Base-by-base conservation (phyloP, 2,329 filamentous ascomycete genomes). In the Penicillium crustosum region DNA sequence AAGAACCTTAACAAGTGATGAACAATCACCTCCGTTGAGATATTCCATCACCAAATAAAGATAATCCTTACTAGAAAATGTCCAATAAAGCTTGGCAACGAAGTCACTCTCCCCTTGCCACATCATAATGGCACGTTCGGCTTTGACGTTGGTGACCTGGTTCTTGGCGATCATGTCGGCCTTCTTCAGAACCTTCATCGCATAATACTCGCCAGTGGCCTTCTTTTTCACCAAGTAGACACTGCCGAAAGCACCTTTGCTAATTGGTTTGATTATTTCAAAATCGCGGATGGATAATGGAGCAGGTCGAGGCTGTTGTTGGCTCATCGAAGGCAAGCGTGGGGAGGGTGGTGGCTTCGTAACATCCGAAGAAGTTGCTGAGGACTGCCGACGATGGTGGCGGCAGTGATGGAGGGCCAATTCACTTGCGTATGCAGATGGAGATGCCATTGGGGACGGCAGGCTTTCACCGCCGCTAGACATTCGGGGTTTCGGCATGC, bases 131-230 rank as follows among this genome's bases (percentile, higher is more conserved):
- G 95, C 95, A 65, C 94, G 86, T 77, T 99, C 94, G 9, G 95
- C 94, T 77, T 99, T 97, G 70, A 99, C 94, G 70, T 99, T 99
- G 66, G 94, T 96, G 66, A 99, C 93, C 73, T 99, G 94, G 73
- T 99, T 99, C 77, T 99, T 99, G 61, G 94, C 94, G 61, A 99
- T 91, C 94, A 99, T 99, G 80, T 99, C 94, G n/a, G 94, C 93
- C 77, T 99, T 99, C 73, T 97, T 97, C 59, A 99, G 77, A 1
- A 97, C 94, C 72, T 99, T 99, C 79, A 99, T 97, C 10, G 94
- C 94, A 73, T 93, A 99, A 75, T 99, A 99, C 70, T 99, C 94
- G 45, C 93, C 93, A 0, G 95, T 99, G 0, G 91, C 94, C 75
- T 97, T 97, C 82, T 99, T 99, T 79, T 97, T 99, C 0, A 94